Base-by-base conservation (phyloP, 1,284 basidiomycete species). In the Flammula alnicola region DNA sequence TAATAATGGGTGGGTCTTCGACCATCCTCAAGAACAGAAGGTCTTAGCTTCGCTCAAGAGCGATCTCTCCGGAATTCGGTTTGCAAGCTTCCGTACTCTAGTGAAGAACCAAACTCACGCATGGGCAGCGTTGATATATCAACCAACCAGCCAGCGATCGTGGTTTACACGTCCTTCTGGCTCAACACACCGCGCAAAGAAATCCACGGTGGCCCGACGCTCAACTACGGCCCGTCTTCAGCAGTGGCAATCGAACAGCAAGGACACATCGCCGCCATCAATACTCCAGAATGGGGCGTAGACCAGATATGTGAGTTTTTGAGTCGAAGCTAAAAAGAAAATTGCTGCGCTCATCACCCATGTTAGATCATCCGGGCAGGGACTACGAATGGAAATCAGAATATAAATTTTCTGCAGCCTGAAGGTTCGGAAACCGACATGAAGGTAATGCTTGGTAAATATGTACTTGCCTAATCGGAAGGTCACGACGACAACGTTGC, bases 181-280 rank as follows among this genome's bases (percentile, higher is more conserved):
- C 63, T 79, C 19, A 67, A 76, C 45, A 74, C 72, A 0, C 70
- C 74, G 10, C 72, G 79, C 2, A 84, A 84, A 59, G 60, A 40
- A 0, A 71, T 75, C 16, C 81, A 83, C 51, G 79, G 79, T 5
- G 79, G 79, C 0, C 75, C 76, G 2, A 57, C 59, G 6, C 58
- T 69, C 5, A 71, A 64, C 20, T 81, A 82, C 60, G 66, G 69
- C 3, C 68, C 64, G 20, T 75, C 70, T 61, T 69, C 73, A 19
- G 80, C 77, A 1, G 71, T 83, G 14, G 81, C 80, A 0, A 75
- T 83, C 47, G 81, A 83, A 59, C 79, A 79, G 59, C 71, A 82
- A 60, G 79, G 80, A 1, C 76, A 76, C 51, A 69, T 82, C 27
- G 80, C 74, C 55, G 80, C 76, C 4, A 79, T 82, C 49, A 79